These are phyloP conservation scores for Pseudocercospora musae DNA, from an alignment of 2,329 filamentous ascomycete genomes.

Conservation along the genomic window DNA sequence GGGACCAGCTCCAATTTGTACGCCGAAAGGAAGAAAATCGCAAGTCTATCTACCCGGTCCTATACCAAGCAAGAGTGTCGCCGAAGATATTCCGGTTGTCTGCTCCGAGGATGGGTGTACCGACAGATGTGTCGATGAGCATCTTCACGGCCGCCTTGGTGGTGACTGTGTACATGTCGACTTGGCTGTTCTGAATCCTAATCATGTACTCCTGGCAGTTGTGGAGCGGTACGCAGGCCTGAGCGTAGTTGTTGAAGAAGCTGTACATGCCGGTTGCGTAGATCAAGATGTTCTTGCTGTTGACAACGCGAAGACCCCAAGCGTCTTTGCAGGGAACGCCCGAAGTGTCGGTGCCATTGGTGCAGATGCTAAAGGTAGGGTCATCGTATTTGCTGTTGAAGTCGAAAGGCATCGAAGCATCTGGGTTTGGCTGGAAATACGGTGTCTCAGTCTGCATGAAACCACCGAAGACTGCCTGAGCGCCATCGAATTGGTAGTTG, in stretches of 20 bases:
- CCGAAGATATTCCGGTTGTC: constrained; percentile 51
- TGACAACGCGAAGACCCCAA: constrained; percentile 45
- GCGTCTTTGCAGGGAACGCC: constrained; percentile 39
- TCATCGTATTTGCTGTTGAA: constrained; percentile 44
- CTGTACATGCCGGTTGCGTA: constrained; percentile 53
- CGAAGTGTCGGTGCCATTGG: constrained; percentile 15
- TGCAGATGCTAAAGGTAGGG: constrained; percentile 40
- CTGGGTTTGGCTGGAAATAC: constrained; percentile 53
- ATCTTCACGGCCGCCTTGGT: constrained; percentile 51
- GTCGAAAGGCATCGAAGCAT: constrained; percentile 55
- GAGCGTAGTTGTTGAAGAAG: constrained; percentile 59
- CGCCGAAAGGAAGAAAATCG: neutral
- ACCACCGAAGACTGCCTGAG: constrained; percentile 50
- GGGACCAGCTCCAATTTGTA: constrained; percentile 5
- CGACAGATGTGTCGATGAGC: constrained; percentile 41
- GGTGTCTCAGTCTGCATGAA: constrained; percentile 57
- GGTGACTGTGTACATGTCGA: constrained; percentile 48
- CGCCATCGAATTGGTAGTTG: constrained; percentile 51
- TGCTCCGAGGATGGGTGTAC: constrained; percentile 37
- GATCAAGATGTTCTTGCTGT: constrained; percentile 42
- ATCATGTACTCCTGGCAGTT: constrained; percentile 54
- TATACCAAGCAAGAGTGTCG: constrained; percentile 43
- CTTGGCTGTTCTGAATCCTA: constrained; percentile 41
- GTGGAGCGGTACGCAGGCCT: constrained; percentile 46
- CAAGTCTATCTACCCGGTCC: constrained; percentile 3